phyloP scores from a whole-genome alignment of 148 eudicot species.

The Dianthus caryophyllus region DNA sequence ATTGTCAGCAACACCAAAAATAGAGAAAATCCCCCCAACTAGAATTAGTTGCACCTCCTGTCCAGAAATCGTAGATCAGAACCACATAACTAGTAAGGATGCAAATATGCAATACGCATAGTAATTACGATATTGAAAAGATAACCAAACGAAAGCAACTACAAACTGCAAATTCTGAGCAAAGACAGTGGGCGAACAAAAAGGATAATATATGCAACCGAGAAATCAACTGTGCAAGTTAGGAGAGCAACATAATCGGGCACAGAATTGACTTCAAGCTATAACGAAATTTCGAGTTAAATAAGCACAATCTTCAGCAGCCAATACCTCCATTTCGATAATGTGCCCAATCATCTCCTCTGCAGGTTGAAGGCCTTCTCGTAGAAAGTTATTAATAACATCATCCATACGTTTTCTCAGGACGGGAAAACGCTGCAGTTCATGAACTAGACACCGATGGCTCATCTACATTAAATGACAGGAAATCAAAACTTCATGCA shows the following conservation, averaged over 20 bases:
- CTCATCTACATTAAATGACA: no score
- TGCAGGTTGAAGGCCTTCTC: slow-evolving; percentile 47
- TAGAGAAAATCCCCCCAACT: slow-evolving; percentile 82
- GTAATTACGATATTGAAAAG: no score
- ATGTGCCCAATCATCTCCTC: slow-evolving; percentile 46
- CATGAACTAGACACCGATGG: no score
- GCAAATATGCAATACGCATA: no score
- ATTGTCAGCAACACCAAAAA: slow-evolving; percentile 62
- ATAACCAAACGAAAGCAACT: not conserved
- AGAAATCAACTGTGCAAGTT: not conserved
- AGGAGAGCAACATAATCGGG: not conserved
- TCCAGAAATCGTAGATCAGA: slow-evolving; percentile 17
- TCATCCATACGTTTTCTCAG: slow-evolving; percentile 53
- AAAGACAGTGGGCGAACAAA: no score
- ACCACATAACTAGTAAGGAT: slow-evolving; percentile 3
- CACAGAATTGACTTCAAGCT: no score
- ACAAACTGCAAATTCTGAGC: no score
- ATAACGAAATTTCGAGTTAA: no score
- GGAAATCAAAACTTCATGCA: no score
- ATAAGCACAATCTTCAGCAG: not conserved
- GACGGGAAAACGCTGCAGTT: slow-evolving; percentile 53
- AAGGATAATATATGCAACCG: no score
- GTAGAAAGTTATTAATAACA: slow-evolving; percentile 45
- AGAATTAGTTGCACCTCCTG: slow-evolving; percentile 50
- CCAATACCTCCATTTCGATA: slow-evolving; percentile 80